phyloP scores from a whole-genome alignment of 202 grass and related monocot species.

The Bolboschoenoplectus hybrid region DNA sequence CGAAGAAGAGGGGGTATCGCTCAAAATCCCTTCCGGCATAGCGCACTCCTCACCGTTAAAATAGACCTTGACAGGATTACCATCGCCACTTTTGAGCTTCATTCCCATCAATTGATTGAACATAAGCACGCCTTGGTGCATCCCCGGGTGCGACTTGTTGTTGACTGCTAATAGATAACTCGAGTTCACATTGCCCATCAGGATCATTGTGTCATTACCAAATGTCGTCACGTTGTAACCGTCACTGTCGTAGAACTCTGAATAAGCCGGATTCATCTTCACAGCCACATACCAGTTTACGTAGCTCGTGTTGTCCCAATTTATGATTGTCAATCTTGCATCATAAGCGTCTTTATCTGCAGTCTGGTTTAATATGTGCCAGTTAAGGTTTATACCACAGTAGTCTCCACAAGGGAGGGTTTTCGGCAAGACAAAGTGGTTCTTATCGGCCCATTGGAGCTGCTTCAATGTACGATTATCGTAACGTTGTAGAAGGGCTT shows the following conservation, averaged over 20 bases:
- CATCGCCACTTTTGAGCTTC: slow-evolving; percentile 16
- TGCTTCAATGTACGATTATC: slow-evolving; percentile 53
- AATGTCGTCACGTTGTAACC: slow-evolving; percentile 56
- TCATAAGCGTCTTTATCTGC: slow-evolving; percentile 47
- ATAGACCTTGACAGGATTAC: slow-evolving; percentile 32
- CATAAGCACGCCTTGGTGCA: slow-evolving; percentile 35
- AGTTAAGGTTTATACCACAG: slow-evolving; percentile 84
- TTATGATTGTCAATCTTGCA: slow-evolving; percentile 69
- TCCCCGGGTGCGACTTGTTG: slow-evolving; percentile 37
- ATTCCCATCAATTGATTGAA: slow-evolving; percentile 15
- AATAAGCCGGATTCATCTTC: slow-evolving; percentile 49
- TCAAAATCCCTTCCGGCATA: slow-evolving; percentile 34
- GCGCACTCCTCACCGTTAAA: slow-evolving; percentile 31
- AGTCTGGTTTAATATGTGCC: slow-evolving; percentile 61
- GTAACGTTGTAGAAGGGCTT: slow-evolving; percentile 68
- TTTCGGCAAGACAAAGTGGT: slow-evolving; percentile 41
- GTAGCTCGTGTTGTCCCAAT: slow-evolving; percentile 54
- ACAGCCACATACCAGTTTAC: slow-evolving; percentile 62
- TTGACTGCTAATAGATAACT: slow-evolving; percentile 48
- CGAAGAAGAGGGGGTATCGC: not conserved
- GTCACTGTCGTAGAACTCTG: slow-evolving; percentile 49
- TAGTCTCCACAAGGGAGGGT: slow-evolving; percentile 66
- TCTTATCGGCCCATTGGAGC: slow-evolving; percentile 50
- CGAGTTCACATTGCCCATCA: slow-evolving; percentile 46
- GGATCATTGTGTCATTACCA: slow-evolving; percentile 59